Evolutionary conservation across 495 filamentous ascomycete genomes (phyloP).

Genomic region (Filosporella fistucella): DNA sequence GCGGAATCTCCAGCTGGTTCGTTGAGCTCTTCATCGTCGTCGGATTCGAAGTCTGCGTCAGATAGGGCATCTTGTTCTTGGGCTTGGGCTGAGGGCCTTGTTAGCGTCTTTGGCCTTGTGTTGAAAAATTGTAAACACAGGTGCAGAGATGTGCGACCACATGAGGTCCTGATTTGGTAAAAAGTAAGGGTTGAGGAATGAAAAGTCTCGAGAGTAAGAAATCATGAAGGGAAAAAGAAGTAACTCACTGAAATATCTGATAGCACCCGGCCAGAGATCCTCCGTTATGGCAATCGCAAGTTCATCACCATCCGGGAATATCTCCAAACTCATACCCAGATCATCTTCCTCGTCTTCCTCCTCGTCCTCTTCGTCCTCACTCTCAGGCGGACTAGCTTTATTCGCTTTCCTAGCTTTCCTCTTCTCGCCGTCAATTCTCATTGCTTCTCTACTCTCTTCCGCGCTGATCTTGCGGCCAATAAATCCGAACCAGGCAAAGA

Average conservation of each 20-base stretch:
- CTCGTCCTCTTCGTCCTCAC: constrained; percentile 37
- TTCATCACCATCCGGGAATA: constrained; percentile 77
- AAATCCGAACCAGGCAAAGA: constrained; percentile 88
- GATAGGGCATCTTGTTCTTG: constrained; percentile 54
- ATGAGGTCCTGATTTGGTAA: too few species aligned
- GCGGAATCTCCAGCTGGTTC: neutral
- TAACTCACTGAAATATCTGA: constrained; percentile 84
- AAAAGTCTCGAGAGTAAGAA: too few species aligned
- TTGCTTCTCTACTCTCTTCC: constrained; percentile 60
- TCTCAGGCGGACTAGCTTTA: constrained; percentile 30
- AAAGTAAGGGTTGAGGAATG: too few species aligned
- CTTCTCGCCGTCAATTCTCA: constrained; percentile 52
- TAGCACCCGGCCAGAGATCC: constrained; percentile 80
- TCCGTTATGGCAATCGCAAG: constrained; percentile 75
- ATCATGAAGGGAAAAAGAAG: neutral
- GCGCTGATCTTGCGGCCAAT: constrained; percentile 59
- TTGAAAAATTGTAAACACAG: constrained; percentile 1
- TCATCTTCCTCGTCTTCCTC: constrained; percentile 50
- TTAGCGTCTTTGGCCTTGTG: neutral
- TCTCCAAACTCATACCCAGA: constrained; percentile 57
- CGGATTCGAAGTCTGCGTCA: constrained; percentile 56
- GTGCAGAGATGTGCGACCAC: too few species aligned
- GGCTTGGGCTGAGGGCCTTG: constrained; percentile 52
- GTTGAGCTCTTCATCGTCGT: constrained; percentile 29
- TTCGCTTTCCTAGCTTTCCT: constrained; percentile 50